Base-by-base conservation (phyloP, 2,329 filamentous ascomycete genomes). In the Aspergillus sp. region DNA sequence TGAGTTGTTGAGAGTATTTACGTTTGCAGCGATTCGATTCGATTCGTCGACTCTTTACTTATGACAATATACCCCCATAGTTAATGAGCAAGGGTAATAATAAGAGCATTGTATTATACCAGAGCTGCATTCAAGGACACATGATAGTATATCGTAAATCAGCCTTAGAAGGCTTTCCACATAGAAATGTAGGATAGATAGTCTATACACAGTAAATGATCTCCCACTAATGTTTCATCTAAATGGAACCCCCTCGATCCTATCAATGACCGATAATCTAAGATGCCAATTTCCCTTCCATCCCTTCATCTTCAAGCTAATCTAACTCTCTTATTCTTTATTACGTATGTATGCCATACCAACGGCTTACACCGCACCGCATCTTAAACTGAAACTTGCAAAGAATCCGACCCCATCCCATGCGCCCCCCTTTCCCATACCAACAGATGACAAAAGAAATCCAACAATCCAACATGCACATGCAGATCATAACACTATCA, bases 161-260 rank as follows among this genome's bases (percentile, higher is more conserved):
- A 36, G 12, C 32, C 32, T 36, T 36, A 13, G 32, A 13, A 36
- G 32, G 32, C 32, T 15, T 13, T 13, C 12, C 12, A 13, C 12
- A 13, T 13, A 28, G 25, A 8, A 28, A 8, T 0, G 2, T 28
- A 8, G 25, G 25, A 32, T 13, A 36, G 12, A 13, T 13, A 15
- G 12, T 6, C 32, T 36, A 36, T 36, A 36, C 28, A 30, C 12
- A 36, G 32, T 36, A 36, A 36, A 30, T 19, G 52, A 55, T 55
- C 52, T 47, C 19, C 53, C 53, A 47, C 53, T 55, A 55, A 47
- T 30, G 39, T 55, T 47, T 55, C 53, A 55, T 15, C 25, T 36
- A 36, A 47, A 47, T 47, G 51, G 30, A n/a, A 9, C 12, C 50
- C 30, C 50, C 0, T 28, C 21, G 23, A 43, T 19, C 28, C 21